Conservation (phyloP, 345 rosid genomes). For the Eucalyptus cloeziana region DNA sequence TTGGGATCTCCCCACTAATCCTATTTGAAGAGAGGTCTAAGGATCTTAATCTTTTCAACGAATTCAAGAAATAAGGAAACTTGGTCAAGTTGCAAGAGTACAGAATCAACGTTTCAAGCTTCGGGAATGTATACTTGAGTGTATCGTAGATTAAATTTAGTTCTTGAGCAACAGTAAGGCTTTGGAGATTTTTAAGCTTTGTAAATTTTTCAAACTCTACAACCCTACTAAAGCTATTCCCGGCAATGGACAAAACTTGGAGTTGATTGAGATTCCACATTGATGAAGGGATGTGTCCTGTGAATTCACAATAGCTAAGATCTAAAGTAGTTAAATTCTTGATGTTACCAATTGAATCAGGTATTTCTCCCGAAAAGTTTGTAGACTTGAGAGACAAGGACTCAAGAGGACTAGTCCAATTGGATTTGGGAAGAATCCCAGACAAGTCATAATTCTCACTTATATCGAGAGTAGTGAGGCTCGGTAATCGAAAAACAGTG, state of each 20-base stretch:
- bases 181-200: not conserved
- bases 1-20: not conserved
- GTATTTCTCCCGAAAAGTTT: not conserved
- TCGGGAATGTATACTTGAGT: not conserved
- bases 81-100: not conserved
- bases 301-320: not conserved
- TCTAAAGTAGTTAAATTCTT: not conserved
- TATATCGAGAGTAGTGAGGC: rapidly evolving
- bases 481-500: rapidly evolving
- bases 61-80: not conserved
- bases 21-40: not conserved
- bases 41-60: not conserved
- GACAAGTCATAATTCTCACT: not conserved
- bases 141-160: not conserved
- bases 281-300: not conserved
- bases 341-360: not conserved
- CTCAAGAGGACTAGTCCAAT: not conserved
- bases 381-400: rapidly evolving
- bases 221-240: rapidly evolving
- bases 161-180: not conserved
- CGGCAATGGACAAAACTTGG: rapidly evolving
- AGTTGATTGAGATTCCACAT: not conserved
- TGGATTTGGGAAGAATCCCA: not conserved
- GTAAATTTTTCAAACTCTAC: not conserved
- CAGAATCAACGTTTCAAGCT: rapidly evolving